Evolutionary conservation across 2,329 filamentous ascomycete genomes (phyloP).

Genomic region (Scytalidium sp.): DNA sequence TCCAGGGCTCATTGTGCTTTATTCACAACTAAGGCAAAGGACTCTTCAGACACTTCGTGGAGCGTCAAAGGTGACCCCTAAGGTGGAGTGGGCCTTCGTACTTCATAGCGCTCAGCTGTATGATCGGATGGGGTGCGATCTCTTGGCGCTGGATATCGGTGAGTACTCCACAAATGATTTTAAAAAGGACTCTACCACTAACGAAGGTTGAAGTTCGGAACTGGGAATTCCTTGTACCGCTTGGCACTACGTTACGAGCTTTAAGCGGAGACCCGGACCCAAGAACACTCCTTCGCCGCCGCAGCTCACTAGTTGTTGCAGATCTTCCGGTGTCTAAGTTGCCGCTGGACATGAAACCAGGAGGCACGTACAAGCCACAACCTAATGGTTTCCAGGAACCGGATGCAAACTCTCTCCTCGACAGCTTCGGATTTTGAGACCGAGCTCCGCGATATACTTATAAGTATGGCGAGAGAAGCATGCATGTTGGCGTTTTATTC

Average conservation of each 20-base stretch:
- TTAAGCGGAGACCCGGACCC: constrained; percentile 23
- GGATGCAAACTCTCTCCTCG: constrained; percentile 82
- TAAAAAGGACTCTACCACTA: constrained; percentile 5
- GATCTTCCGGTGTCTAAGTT: constrained; percentile 56
- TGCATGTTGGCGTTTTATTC: too few species aligned
- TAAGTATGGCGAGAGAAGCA: background rate
- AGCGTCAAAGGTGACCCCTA: constrained; percentile 75
- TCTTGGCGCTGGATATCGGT: constrained; percentile 83
- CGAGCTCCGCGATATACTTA: background rate
- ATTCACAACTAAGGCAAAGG: constrained; percentile 78
- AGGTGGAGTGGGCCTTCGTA: constrained; percentile 85
- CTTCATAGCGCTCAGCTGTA: constrained; percentile 82
- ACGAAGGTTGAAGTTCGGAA: constrained; percentile 55
- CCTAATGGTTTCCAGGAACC: constrained; percentile 88
- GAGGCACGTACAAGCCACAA: constrained; percentile 49
- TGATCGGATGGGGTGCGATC: constrained; percentile 88
- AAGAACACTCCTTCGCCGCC: constrained; percentile 63
- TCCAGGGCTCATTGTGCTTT: constrained; percentile 82
- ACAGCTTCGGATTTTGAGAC: constrained; percentile 86
- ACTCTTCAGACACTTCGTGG: constrained; percentile 80
- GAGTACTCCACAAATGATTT: constrained; percentile 29
- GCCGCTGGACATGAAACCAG: constrained; percentile 40
- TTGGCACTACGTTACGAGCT: constrained; percentile 40
- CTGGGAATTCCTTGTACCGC: constrained; percentile 72
- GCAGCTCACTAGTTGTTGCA: constrained; percentile 76